Conservation (phyloP, 768 basidiomycete species). For the Strobilomyces confusus region DNA sequence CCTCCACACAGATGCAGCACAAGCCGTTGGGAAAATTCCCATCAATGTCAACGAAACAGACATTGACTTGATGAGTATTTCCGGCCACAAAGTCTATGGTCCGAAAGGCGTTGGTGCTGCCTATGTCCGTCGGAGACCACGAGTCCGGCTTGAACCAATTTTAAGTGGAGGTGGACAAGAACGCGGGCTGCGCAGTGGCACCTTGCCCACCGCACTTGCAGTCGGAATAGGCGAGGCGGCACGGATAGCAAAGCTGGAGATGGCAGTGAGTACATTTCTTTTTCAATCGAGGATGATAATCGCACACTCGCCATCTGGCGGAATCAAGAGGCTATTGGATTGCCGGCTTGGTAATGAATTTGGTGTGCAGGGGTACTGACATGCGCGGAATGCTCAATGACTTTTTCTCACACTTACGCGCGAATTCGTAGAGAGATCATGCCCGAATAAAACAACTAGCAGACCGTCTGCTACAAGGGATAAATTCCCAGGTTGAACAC, state of each 20-base stretch:
- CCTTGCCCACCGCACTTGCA: conserved; percentile 79
- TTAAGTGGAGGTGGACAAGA: conserved; percentile 97
- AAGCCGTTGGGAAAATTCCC: conserved; percentile 88
- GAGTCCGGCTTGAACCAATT: conserved; percentile 93
- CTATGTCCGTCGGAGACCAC: conserved; percentile 88
- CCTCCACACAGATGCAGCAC: conserved; percentile 97
- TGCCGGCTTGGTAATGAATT: conserved; percentile 59
- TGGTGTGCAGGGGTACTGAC: conserved; percentile 96
- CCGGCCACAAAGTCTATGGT: conserved; percentile 97
- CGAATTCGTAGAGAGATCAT: conserved; percentile 65
- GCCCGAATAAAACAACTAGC: conserved; percentile 68
- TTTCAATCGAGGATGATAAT: conserved; percentile 41
- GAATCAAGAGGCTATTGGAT: conserved; percentile 43
- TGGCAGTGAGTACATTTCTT: conserved; percentile 65
- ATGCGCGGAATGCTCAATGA: background rate
- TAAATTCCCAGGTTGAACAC: conserved; percentile 81
- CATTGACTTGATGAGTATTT: conserved; percentile 93
- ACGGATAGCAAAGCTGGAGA: conserved; percentile 86
- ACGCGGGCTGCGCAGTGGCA: conserved; percentile 92
- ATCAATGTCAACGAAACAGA: conserved; percentile 94
- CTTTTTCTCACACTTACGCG: background rate
- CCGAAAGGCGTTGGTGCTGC: conserved; percentile 95
- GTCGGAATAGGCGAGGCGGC: conserved; percentile 96
- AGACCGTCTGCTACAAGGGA: conserved; percentile 73
- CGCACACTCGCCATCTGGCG: conserved; percentile 34